These are phyloP conservation scores for Microdochium paspali DNA, from an alignment of 2,329 filamentous ascomycete genomes.

Conservation along the genomic window DNA sequence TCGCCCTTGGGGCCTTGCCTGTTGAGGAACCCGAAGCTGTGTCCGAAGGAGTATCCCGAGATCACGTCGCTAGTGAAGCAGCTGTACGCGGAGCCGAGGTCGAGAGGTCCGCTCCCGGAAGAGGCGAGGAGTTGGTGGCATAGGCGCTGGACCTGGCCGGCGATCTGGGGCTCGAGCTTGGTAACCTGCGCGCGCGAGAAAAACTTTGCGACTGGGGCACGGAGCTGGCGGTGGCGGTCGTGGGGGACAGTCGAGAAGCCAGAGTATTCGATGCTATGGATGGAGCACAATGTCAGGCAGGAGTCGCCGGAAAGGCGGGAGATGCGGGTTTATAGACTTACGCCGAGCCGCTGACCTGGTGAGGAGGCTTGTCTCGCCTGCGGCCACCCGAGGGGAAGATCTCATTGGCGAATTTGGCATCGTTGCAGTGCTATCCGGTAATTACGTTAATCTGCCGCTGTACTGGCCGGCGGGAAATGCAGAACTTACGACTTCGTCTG, in stretches of 20 bases:
- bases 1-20: slow-evolving; percentile 2
- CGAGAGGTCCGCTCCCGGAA: slow-evolving; percentile 2
- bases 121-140: slow-evolving; percentile 17
- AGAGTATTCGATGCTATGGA: not conserved
- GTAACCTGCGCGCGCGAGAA: slow-evolving; percentile 19
- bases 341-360: slow-evolving; percentile 13
- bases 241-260: slow-evolving; percentile 11
- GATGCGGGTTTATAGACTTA: not conserved
- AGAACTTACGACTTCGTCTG: slow-evolving; percentile 7
- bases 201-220: slow-evolving; percentile 16
- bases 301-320: slow-evolving; percentile 8
- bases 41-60: slow-evolving; percentile 12
- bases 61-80: slow-evolving; percentile 13
- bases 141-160: slow-evolving; percentile 13
- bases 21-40: slow-evolving; percentile 10
- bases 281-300: slow-evolving; percentile 21
- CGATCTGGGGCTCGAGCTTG: slow-evolving; percentile 19
- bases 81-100: slow-evolving; percentile 9
- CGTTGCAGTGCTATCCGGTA: slow-evolving; percentile 7
- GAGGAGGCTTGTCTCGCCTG: slow-evolving; percentile 17
- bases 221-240: slow-evolving; percentile 16
- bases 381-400: slow-evolving; percentile 22
- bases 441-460: not conserved
- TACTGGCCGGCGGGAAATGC: not conserved
- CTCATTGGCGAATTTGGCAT: slow-evolving; percentile 23